These are phyloP conservation scores for Trypanosoma cruzi DNA, from an alignment of 208 protist species.

Conservation along the genomic window DNA sequence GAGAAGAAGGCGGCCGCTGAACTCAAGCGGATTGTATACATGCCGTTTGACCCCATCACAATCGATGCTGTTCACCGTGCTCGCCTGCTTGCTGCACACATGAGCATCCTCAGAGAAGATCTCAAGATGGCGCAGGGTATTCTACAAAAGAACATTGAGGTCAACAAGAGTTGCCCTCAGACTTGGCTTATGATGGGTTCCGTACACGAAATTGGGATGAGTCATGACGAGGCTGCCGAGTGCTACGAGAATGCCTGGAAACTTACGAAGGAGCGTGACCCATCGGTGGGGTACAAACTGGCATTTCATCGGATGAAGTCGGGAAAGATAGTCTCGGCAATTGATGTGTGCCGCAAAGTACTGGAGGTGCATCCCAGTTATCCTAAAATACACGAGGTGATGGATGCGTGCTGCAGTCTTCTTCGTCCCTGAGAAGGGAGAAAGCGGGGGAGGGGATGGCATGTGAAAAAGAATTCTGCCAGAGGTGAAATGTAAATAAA, in stretches of 20 bases:
- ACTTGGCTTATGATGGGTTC: conserved; percentile 90
- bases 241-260: conserved; percentile 95
- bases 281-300: conserved; percentile 95
- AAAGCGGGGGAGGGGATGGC: neutral
- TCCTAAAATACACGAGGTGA: conserved; percentile 92
- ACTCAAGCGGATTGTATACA: conserved; percentile 68
- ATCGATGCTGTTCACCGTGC: conserved; percentile 68
- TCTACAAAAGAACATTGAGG: conserved; percentile 60
- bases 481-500: neutral
- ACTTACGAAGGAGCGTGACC: conserved; percentile 81
- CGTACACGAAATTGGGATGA: conserved; percentile 87
- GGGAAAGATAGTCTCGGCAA: conserved; percentile 89
- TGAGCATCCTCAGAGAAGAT: conserved; percentile 82
- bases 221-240: conserved; percentile 90
- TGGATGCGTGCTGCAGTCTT: conserved; percentile 90
- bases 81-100: conserved; percentile 87
- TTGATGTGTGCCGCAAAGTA: conserved; percentile 94
- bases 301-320: conserved; percentile 97
- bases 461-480: neutral
- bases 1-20: conserved; percentile 83
- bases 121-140: conserved; percentile 74
- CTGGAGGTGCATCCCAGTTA: conserved; percentile 87
- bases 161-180: conserved; percentile 77
- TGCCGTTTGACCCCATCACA: conserved; percentile 34
- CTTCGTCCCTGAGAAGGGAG: conserved; percentile 56